Evolutionary conservation across 164 flowering plant genomes (phyloP).

Genomic region (Warburgia ugandensis): DNA sequence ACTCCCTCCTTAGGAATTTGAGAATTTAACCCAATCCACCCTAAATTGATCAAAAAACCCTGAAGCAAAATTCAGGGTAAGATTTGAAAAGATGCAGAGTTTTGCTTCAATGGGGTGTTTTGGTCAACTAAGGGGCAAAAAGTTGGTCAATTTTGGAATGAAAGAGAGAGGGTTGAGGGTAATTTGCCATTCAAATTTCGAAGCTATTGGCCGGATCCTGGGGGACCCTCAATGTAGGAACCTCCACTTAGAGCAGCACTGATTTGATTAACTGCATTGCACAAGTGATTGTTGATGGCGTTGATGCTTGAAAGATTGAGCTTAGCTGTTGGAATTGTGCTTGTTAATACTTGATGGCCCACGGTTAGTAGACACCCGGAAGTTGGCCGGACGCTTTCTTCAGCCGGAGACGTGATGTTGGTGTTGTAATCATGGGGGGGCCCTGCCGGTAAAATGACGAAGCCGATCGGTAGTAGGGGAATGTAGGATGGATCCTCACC

Average conservation of each 20-base stretch:
- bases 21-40: not conserved
- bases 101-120: slow-evolving; percentile 7
- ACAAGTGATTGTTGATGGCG: slow-evolving; percentile 63
- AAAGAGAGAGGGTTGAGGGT: slow-evolving; percentile 16
- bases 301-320: slow-evolving; percentile 63
- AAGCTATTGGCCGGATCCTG: not conserved
- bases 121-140: not conserved
- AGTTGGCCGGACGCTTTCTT: slow-evolving; percentile 1
- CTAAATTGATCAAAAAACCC: not conserved
- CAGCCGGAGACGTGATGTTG: slow-evolving; percentile 6
- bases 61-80: not conserved
- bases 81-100: not conserved
- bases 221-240: not conserved
- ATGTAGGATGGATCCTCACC: slow-evolving; percentile 88
- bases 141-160: not conserved
- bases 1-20: slow-evolving; percentile 4
- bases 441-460: slow-evolving; percentile 41
- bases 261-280: slow-evolving; percentile 68
- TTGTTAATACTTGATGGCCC: slow-evolving; percentile 73
- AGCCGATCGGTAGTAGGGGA: slow-evolving; percentile 82
- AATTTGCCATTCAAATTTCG: slow-evolving; percentile 18
- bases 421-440: slow-evolving; percentile 3
- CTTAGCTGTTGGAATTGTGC: slow-evolving; percentile 64
- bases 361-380: slow-evolving; percentile 72
- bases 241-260: slow-evolving; percentile 32